A percentile compares a stretch with the other conserved stretches of the same genome.
Evolutionary conservation across 495 filamentous ascomycete genomes (phyloP).

Genomic region (Podospora tetraspora): DNA sequence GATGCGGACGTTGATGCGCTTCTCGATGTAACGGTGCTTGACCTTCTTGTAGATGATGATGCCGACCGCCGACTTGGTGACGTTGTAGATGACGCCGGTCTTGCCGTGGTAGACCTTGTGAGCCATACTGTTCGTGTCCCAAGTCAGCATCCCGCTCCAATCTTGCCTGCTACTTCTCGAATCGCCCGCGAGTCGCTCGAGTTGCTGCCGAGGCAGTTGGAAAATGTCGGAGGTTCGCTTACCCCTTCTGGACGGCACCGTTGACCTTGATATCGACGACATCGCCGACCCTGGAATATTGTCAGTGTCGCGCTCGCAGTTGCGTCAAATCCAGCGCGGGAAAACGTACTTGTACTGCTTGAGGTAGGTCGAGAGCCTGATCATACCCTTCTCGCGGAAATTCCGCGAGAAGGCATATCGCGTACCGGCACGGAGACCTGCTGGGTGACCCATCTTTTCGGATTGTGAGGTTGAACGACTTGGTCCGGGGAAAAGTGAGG

Average conservation of each 20-base stretch:
- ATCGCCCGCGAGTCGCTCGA: background rate
- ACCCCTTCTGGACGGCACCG: conserved; percentile 94
- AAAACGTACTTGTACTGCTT: conserved; percentile 72
- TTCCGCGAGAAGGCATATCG: conserved; percentile 90
- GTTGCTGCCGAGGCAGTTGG: background rate
- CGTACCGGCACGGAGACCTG: conserved; percentile 91
- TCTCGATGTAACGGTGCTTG: conserved; percentile 97
- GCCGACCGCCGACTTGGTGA: conserved; percentile 91
- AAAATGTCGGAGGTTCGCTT: conserved; percentile 18
- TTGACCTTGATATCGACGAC: conserved; percentile 96
- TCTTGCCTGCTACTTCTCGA: background rate
- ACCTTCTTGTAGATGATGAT: conserved; percentile 99
- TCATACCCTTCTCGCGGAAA: conserved; percentile 91
- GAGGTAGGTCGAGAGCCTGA: conserved; percentile 85
- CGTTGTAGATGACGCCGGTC: conserved; percentile 97
- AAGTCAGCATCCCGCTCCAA: conserved; percentile 21
- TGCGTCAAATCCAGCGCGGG: background rate
- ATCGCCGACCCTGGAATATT: conserved; percentile 72
- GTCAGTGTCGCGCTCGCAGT: conserved; percentile 27
- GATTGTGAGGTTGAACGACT: conserved; percentile 34
- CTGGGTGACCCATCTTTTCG: conserved; percentile 85
- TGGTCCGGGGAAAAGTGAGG: conserved; percentile 34
- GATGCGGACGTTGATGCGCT: conserved; percentile 96
- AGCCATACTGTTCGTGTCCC: conserved; percentile 66
- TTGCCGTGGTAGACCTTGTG: conserved; percentile 99